Base-by-base conservation (phyloP, 306 rosid species). In the Cyamopsis tetragonoloba region DNA sequence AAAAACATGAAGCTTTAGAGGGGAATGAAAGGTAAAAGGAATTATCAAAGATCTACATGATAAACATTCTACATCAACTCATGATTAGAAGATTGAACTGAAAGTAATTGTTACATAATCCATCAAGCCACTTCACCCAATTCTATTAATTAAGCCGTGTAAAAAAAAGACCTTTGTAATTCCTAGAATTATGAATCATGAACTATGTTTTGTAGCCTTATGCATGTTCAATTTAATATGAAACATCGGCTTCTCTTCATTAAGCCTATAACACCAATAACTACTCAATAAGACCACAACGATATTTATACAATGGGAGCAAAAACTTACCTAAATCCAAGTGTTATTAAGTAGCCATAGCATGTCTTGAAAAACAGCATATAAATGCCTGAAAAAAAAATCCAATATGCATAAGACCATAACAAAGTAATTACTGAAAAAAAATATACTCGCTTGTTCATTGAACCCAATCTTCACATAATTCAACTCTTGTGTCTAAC, bases 41-140 rank as follows among this genome's bases (percentile, higher is more conserved):
- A 38, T 17, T n/a, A n/a, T 49, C 28, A 66, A 54, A 46, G 20
- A 64, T 46, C 63, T 55, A 62, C 34, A 44, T 69, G 39, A 37
- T 55, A 70, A n/a, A n/a, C 31, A 47, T 17, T 47, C 46, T 59
- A 28, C 41, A 39, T 26, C 32, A 44, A 27, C 47, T n/a, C 56
- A 18, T 38, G 50, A 62, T 12, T 39, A 50, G 47, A 44, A 31
- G 32, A 10, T 47, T 59, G 46, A 71, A 35, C 49, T 50, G 46
- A 47, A 56, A 37, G 38, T 46, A 47, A 9, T 58, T 24, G 55
- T 28, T 48, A 46, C 35, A 38, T 10, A 8, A 56, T 34, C 53
- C n/a, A n/a, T n/a, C 63, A 57, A 35, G 46, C 54, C 32, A 9
- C 31, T 13, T 46, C 35, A 23, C 19, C 11, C n/a, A 30, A n/a